Conservation (phyloP, 176 grass and related monocot genomes). For the Saccharum spontaneum region DNA sequence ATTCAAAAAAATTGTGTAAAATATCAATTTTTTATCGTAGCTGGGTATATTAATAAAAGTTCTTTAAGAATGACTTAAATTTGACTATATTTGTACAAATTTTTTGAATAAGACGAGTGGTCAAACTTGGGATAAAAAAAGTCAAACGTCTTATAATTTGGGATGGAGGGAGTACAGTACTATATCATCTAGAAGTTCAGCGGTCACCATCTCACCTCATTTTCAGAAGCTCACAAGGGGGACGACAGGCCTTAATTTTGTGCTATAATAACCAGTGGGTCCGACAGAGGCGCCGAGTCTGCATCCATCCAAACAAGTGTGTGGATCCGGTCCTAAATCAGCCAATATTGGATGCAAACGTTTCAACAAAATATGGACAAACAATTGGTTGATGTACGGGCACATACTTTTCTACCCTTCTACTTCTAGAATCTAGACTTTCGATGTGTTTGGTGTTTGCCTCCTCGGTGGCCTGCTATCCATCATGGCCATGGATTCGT, state of each 20-base stretch:
- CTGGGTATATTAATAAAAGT: no score
- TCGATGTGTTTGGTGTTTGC: background rate
- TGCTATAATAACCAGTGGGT: background rate
- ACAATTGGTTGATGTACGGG: background rate
- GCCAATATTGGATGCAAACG: background rate
- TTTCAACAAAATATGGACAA: background rate
- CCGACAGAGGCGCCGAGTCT: background rate
- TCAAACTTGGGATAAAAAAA: no score
- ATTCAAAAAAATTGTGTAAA: no score
- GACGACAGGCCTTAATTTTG: background rate
- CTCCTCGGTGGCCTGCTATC: background rate
- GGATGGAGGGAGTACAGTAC: no score
- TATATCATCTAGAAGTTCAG: background rate
- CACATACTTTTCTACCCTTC: background rate
- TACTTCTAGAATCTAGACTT: background rate
- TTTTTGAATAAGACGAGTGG: no score
- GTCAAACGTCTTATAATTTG: no score
- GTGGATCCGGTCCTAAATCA: background rate
- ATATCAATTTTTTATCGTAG: no score
- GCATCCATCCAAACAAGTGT: background rate
- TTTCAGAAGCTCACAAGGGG: background rate
- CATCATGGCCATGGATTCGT: background rate
- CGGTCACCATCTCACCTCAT: conserved; percentile 1
- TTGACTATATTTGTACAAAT: no score
- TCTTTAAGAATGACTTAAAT: no score